phyloP scores from a whole-genome alignment of 805 yeast genomes.

The Torulaspora microellipsoides region DNA sequence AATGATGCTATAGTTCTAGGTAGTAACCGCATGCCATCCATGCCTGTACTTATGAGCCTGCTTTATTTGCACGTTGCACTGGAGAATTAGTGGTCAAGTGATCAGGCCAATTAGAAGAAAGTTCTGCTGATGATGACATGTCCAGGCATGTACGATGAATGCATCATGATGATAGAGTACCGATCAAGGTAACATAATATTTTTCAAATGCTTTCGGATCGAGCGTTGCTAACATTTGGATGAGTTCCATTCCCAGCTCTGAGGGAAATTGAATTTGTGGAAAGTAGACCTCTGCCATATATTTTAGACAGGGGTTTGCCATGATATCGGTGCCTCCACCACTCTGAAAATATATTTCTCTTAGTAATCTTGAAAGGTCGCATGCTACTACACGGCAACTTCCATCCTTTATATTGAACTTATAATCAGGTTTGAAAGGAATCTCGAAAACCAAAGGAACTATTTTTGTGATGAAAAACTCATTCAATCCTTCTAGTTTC shows the following conservation, averaged over 20 bases:
- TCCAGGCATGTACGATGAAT: too few relatives aligned
- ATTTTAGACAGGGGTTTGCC: slow-evolving; percentile 37
- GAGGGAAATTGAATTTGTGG: slow-evolving; percentile 55
- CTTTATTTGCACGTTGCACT: too few relatives aligned
- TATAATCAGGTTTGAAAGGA: slow-evolving; percentile 62
- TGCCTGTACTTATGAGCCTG: too few relatives aligned
- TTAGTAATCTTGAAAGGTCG: slow-evolving; percentile 69
- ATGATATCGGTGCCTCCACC: slow-evolving; percentile 19
- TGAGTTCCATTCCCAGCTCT: slow-evolving; percentile 56
- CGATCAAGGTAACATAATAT: slow-evolving; percentile 51
- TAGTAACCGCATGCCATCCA: too few relatives aligned
- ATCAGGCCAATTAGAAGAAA: too few relatives aligned
- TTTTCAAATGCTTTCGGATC: slow-evolving; percentile 66
- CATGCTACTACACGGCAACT: slow-evolving; percentile 68
- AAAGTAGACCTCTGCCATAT: slow-evolving; percentile 47
- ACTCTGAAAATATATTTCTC: slow-evolving; percentile 46
- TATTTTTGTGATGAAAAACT: slow-evolving; percentile 61
- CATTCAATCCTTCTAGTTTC: slow-evolving; percentile 65
- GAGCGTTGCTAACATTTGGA: slow-evolving; percentile 50
- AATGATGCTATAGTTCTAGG: too few relatives aligned
- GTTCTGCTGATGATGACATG: too few relatives aligned
- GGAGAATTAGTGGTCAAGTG: too few relatives aligned
- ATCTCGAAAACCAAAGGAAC: slow-evolving; percentile 70
- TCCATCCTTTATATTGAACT: slow-evolving; percentile 70
- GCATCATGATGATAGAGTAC: slow-evolving; percentile 14